These are phyloP conservation scores for Uronychia binucleata DNA, from an alignment of 73 alveolate genomes.

Conservation along the genomic window DNA sequence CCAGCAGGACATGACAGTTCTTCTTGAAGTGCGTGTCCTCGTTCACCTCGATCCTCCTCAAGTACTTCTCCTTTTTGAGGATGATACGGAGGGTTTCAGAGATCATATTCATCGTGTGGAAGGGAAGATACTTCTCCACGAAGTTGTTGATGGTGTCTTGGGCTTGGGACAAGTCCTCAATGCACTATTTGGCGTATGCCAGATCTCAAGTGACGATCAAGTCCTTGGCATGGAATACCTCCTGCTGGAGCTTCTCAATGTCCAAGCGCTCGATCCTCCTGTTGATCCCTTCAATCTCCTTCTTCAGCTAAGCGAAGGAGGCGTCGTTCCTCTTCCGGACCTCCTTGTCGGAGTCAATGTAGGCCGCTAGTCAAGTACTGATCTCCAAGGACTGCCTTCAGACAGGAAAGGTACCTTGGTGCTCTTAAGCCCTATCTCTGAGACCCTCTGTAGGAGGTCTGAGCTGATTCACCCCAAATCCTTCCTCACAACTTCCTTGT, in stretches of 20 bases:
- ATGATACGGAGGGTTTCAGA: neutral
- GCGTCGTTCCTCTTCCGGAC: too few relatives aligned
- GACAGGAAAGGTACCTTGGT: too few relatives aligned
- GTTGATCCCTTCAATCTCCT: neutral
- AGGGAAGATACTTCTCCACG: neutral
- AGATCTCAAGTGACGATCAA: neutral
- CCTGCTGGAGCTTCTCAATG: neutral
- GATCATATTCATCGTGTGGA: neutral
- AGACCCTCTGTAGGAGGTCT: too few relatives aligned
- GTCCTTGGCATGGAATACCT: neutral
- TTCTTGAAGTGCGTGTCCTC: neutral
- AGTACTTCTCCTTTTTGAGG: neutral
- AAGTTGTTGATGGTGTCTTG: neutral
- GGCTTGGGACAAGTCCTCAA: neutral
- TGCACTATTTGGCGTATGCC: neutral
- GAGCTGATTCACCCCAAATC: too few relatives aligned
- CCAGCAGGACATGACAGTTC: neutral
- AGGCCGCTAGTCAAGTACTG: too few relatives aligned
- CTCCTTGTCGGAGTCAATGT: too few relatives aligned
- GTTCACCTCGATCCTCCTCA: neutral
- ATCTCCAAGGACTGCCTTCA: too few relatives aligned
- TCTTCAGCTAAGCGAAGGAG: too few relatives aligned
- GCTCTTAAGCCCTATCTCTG: too few relatives aligned
- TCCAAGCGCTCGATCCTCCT: neutral
- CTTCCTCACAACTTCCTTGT: too few relatives aligned